Conservation (phyloP, 140 eudicot species). For the Eryngium alpinum region DNA sequence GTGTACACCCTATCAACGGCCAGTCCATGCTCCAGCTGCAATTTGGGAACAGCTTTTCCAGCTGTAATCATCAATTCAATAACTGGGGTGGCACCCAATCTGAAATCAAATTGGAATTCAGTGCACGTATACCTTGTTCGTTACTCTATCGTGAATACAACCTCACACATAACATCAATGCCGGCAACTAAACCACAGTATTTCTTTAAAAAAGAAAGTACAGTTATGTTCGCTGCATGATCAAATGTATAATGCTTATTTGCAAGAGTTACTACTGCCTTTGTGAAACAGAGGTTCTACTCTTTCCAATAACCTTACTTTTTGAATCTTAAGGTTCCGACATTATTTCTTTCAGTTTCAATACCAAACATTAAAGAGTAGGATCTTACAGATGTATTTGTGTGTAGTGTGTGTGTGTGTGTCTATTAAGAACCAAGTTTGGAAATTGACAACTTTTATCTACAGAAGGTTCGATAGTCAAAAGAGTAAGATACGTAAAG, state of each 20-base stretch:
- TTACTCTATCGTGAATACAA: neutral
- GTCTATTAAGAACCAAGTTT: no score
- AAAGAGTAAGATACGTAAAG: neutral
- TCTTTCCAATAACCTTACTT: no score
- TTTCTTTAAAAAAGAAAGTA: neutral
- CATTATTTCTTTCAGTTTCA: no score
- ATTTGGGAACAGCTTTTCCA: constrained; percentile 81
- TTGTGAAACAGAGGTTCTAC: no score
- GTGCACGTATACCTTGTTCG: neutral
- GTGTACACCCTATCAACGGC: constrained; percentile 94
- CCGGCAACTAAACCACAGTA: neutral
- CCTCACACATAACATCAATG: neutral
- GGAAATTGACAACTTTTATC: no score
- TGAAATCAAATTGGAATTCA: constrained; percentile 20
- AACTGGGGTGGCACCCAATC: constrained; percentile 85
- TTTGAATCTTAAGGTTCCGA: no score
- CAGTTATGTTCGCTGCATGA: neutral
- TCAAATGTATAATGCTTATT: no score
- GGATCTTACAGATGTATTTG: no score
- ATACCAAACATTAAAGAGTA: no score
- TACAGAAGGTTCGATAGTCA: neutral
- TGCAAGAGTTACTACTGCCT: no score
- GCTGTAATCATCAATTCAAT: constrained; percentile 96
- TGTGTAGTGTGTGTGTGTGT: no score
- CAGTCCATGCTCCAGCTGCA: constrained; percentile 91